Evolutionary conservation across 495 filamentous ascomycete species (phyloP), one percentile per base, ranked within the genome.

Genomic region (Penicillium salamii): DNA sequence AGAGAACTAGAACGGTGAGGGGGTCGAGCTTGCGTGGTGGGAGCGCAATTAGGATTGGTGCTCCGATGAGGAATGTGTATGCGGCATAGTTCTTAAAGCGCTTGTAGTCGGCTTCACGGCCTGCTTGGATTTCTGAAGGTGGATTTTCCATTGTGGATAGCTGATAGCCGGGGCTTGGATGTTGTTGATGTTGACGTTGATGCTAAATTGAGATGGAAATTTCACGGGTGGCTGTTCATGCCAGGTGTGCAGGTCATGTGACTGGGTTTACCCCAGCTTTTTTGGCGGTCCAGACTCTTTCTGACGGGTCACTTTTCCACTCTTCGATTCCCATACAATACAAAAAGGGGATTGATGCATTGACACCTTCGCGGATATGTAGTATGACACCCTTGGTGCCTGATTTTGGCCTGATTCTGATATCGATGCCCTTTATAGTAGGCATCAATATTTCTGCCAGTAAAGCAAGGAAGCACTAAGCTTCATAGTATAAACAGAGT

Each of bases 11-110:
- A 53, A 88, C 71, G 49, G 86, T 75, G 34, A 76, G 65, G 45
- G 72, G 64, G 63, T 79, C 88, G 36, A 95, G 70, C 63, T 89
- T 90, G 35, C 91, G 86, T 0, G 90, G 88, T 3, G 92, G 92
- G 12, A 96, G 76, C 49, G 81, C 69, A 42, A 87, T 78, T 29
- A 90, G 80, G 42, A 87, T 57, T 1, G 91, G 89, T 31, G 83
- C 82, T 21, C 80, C 73, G 46, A 95, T 54, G 43, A 92, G 72
- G 58, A 86, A 78, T 42, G 67, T 77, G 7, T 84, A 58, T 8
- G 89, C 83, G 43, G 79, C 57, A 60, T 80, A 78, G 73, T 82
- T 81, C 38, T 81, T 65, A 55, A 86, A 69, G 19, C 70, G 67
- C 47, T 72, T 57, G 64, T 79, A 83, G 61, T 77, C 67, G 31